Percentiles rank a stretch among this genome's conserved stretches.
phyloP scores from a whole-genome alignment of 2,329 filamentous ascomycete genomes.

The Pyrenochaeta sp. region DNA sequence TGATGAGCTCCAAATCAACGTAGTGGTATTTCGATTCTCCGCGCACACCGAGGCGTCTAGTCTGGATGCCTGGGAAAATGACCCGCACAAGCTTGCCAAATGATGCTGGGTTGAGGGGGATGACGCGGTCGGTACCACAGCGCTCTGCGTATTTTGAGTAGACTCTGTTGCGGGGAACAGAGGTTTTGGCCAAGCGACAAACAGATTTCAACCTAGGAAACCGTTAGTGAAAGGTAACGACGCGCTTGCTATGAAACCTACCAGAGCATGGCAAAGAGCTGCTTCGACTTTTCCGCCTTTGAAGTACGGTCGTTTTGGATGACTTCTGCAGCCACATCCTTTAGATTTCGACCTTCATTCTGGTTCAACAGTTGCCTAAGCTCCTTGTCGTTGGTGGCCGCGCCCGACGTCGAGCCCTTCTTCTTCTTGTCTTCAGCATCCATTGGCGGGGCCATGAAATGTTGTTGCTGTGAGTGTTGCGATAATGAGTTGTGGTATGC shows the following conservation, averaged over 20 bases:
- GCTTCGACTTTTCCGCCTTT: constrained; percentile 82
- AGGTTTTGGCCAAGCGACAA: constrained; percentile 77
- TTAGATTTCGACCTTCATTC: constrained; percentile 72
- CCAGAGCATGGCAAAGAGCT: constrained; percentile 91
- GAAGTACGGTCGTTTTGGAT: constrained; percentile 82
- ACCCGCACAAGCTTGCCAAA: constrained; percentile 98
- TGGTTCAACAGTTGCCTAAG: constrained; percentile 77
- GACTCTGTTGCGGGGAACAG: constrained; percentile 89
- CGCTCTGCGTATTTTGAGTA: constrained; percentile 95
- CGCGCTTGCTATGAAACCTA: constrained; percentile 53
- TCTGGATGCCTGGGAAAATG: constrained; percentile 94
- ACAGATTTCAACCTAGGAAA: constrained; percentile 72
- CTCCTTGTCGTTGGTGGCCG: constrained; percentile 81
- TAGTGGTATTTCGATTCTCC: constrained; percentile 99
- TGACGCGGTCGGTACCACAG: constrained; percentile 92
- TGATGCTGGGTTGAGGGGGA: constrained; percentile 93
- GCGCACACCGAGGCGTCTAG: constrained; percentile 86
- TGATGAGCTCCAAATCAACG: constrained; percentile 61
- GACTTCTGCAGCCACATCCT: constrained; percentile 77
- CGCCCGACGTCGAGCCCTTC: constrained; percentile 70
- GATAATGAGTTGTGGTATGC: constrained; percentile 39
- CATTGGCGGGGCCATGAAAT: constrained; percentile 35
- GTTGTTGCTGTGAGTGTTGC: constrained; percentile 34
- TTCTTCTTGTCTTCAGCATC: constrained; percentile 58
- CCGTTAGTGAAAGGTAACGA: constrained; percentile 32